These are phyloP conservation scores for Pythium guiyangense DNA, from an alignment of 352 stramenopile genomes.

Conservation along the genomic window DNA sequence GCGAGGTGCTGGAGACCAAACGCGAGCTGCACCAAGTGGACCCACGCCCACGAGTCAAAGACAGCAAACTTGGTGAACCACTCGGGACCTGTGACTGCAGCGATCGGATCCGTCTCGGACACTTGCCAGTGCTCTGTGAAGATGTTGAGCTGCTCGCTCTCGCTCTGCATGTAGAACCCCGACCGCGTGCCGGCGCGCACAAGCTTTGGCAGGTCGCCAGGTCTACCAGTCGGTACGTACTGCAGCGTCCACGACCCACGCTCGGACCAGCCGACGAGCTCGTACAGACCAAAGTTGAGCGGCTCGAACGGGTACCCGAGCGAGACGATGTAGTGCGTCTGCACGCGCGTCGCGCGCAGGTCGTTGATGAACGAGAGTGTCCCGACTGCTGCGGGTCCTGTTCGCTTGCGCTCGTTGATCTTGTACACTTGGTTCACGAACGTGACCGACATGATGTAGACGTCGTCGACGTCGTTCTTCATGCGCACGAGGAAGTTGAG, in stretches of 20 bases:
- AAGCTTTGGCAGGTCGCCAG: not conserved
- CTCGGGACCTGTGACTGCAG: not conserved
- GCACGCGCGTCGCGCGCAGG: slow-evolving; percentile 4
- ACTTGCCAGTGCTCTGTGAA: slow-evolving; percentile 13
- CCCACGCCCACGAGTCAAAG: slow-evolving; percentile 19
- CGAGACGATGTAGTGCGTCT: slow-evolving; percentile 10
- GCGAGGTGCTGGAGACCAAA: slow-evolving; percentile 12
- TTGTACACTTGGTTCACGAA: slow-evolving; percentile 18
- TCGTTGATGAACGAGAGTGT: slow-evolving; percentile 17
- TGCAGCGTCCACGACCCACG: not conserved
- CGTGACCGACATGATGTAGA: slow-evolving; percentile 15
- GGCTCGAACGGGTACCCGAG: slow-evolving; percentile 14
- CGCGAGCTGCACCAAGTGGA: slow-evolving; percentile 16
- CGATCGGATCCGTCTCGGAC: slow-evolving; percentile 2
- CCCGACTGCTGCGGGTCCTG: slow-evolving; percentile 5
- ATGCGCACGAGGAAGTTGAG: slow-evolving; percentile 17
- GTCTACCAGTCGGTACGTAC: not conserved
- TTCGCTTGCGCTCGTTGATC: slow-evolving; percentile 3
- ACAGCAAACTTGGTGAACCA: slow-evolving; percentile 4
- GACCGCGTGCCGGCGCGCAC: slow-evolving; percentile 10
- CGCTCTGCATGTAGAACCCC: slow-evolving; percentile 10
- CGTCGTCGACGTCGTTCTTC: slow-evolving; percentile 8
- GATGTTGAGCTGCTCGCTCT: slow-evolving; percentile 12
- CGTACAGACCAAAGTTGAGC: slow-evolving; percentile 10
- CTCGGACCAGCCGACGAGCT: not conserved